A percentile compares a stretch with the other conserved stretches of the same genome.
phyloP scores from a whole-genome alignment of 495 filamentous ascomycete genomes.

The Neurospora sp. region DNA sequence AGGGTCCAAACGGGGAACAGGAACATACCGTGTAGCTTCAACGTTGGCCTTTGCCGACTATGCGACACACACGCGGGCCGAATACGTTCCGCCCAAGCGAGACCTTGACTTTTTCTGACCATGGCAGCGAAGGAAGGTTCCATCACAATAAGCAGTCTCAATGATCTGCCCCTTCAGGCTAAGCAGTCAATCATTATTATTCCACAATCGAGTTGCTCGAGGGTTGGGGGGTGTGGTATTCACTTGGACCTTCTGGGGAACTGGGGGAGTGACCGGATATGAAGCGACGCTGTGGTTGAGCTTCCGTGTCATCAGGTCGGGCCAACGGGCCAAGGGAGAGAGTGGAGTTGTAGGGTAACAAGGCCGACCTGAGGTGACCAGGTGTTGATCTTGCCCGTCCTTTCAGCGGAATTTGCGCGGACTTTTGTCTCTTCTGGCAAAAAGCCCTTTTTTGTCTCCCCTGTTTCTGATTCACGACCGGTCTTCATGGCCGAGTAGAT shows the following conservation, averaged over 20 bases:
- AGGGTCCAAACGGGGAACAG: not conserved
- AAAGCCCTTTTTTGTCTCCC: not conserved
- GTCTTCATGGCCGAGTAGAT: not conserved
- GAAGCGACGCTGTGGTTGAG: not conserved
- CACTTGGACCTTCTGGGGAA: not conserved
- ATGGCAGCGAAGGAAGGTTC: not conserved
- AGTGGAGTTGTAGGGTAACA: constrained; percentile 9
- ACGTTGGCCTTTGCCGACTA: not conserved
- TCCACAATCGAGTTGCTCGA: not conserved
- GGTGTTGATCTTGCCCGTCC: not conserved
- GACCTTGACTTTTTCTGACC: not conserved
- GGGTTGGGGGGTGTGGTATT: not conserved
- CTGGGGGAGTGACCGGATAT: not conserved
- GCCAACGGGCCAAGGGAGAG: constrained; percentile 3
- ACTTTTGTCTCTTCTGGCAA: not conserved
- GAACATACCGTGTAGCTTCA: not conserved
- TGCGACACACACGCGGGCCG: not conserved
- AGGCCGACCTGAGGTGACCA: constrained; percentile 10
- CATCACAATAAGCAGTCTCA: not conserved
- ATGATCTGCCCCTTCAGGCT: not conserved
- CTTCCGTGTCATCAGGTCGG: constrained; percentile 1
- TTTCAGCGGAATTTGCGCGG: not conserved
- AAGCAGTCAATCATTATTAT: not conserved
- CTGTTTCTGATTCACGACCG: not conserved
- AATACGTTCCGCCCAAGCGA: not conserved